Base-by-base conservation (phyloP, 1,284 basidiomycete species). In the Gymnopus androsaceus region DNA sequence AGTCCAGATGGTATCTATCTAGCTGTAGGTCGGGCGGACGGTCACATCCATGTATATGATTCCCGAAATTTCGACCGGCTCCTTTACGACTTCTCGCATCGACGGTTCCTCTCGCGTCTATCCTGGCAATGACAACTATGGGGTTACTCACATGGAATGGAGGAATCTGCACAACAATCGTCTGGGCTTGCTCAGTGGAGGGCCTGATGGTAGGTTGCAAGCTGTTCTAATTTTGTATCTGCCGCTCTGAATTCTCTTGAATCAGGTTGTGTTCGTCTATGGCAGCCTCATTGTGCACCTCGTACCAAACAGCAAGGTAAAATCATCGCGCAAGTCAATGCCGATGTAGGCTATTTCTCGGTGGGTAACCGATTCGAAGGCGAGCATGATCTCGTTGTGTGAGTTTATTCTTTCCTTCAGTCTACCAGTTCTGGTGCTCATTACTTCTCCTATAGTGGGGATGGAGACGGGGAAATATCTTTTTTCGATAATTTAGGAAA, bases 1-100 rank as follows among this genome's bases (percentile, higher is more conserved):
- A 87, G 85, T 62, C 77, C 84, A 0, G 87, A 88, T 60, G 80
- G 79, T 6, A 67, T 82, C 4, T 81, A 83, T 60, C 71, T 90
- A 4, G 83, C 85, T 3, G 62, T 85, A 4, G 83, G 76, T 5
- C 75, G 86, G 41, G 81, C 68, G 42, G 85, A 90, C 64, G 85
- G 88, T 60, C 65, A 64, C 33, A 70, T 75, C 0, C 82, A 87
- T 55, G 65, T 90, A 1, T 90, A 88, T 60, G 87, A 90, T 64
- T 64, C 76, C 6, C 79, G 88, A 11, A 81, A 76, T 64, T 63
- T 86, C 15, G 64, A 68, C 15, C 70, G 72, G 2, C 68, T 75
- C 15, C 62, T 87, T 34, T 76, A 74, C 51, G 69, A 69, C 17
- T 85, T 81, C 61, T 61, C 66, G 33, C 87, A 88, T 60, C n/a